Conservation (phyloP, 1,284 basidiomycete genomes). For the Tremellales sp. region DNA sequence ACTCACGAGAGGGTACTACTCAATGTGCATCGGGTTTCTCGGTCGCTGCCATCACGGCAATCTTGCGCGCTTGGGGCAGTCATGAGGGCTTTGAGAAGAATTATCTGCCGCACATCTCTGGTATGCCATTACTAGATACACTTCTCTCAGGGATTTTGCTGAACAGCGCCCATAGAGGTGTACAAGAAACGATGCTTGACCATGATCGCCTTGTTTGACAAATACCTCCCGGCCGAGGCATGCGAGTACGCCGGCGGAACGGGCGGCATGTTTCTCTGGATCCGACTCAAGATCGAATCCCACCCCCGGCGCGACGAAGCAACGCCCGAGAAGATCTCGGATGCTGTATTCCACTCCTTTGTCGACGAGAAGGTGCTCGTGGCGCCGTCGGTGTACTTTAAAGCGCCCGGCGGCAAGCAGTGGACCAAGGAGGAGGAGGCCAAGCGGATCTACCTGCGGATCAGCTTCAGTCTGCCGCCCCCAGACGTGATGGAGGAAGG, state of each 20-base stretch:
- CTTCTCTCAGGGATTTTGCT: not conserved
- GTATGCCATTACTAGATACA: too few relatives aligned
- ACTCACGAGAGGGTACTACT: slow-evolving; percentile 34
- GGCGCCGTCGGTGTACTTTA: slow-evolving; percentile 33
- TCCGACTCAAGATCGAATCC: slow-evolving; percentile 32
- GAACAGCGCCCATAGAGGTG: slow-evolving; percentile 11
- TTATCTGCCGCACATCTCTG: slow-evolving; percentile 38
- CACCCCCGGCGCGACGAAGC: slow-evolving; percentile 27
- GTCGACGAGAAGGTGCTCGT: slow-evolving; percentile 29
- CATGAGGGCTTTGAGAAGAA: slow-evolving; percentile 39
- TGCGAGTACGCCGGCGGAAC: slow-evolving; percentile 23
- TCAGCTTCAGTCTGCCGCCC: slow-evolving; percentile 31
- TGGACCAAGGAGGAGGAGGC: slow-evolving; percentile 31
- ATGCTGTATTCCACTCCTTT: slow-evolving; percentile 25
- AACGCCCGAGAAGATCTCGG: slow-evolving; percentile 27
- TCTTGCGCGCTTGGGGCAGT: slow-evolving; percentile 37
- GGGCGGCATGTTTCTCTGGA: slow-evolving; percentile 44
- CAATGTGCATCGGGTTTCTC: slow-evolving; percentile 41
- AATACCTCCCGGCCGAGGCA: slow-evolving; percentile 23
- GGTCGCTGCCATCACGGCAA: slow-evolving; percentile 32
- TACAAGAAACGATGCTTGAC: slow-evolving; percentile 30
- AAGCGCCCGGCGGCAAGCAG: slow-evolving; percentile 19
- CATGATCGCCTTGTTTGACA: slow-evolving; percentile 28
- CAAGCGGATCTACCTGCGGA: slow-evolving; percentile 28
- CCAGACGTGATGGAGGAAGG: slow-evolving; percentile 38